A percentile compares a stretch with the other conserved stretches of the same genome.
Evolutionary conservation across 2,329 filamentous ascomycete species (phyloP).

Genomic region (Cladophialophora carrionii): DNA sequence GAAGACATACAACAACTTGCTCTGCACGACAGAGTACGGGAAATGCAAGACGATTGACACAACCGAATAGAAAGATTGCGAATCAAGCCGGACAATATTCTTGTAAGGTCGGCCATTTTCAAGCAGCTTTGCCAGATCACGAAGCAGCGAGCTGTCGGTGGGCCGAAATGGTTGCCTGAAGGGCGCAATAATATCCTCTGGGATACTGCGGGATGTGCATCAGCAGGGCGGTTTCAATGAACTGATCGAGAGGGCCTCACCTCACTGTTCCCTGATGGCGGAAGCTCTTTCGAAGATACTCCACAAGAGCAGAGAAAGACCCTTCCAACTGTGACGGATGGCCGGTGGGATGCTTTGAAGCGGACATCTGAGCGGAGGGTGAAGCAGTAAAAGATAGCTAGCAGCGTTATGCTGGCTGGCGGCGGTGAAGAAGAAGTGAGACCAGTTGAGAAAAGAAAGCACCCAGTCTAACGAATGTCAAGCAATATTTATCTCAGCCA

Average conservation of each 20-base stretch:
- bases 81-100: slow-evolving; percentile 28
- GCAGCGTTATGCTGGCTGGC: background rate
- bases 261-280: slow-evolving; percentile 21
- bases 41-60: slow-evolving; percentile 30
- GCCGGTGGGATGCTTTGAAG: background rate
- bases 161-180: slow-evolving; percentile 21
- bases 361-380: slow-evolving; percentile 5
- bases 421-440: slow-evolving; percentile 12
- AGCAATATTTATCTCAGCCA: background rate
- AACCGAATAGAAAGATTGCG: slow-evolving; percentile 24
- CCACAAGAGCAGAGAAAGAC: slow-evolving; percentile 25
- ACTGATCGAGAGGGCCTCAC: slow-evolving; percentile 11
- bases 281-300: slow-evolving; percentile 20
- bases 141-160: slow-evolving; percentile 21
- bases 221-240: background rate
- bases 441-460: slow-evolving; percentile 1
- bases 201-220: slow-evolving; percentile 18
- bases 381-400: background rate
- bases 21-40: slow-evolving; percentile 28
- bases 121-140: slow-evolving; percentile 20
- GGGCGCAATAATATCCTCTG: slow-evolving; percentile 20
- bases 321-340: slow-evolving; percentile 8
- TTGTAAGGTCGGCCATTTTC: slow-evolving; percentile 22
- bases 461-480: background rate
- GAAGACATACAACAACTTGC: slow-evolving; percentile 32